Base-by-base conservation (phyloP, 495 filamentous ascomycete species). In the Penicillium tannophilum region DNA sequence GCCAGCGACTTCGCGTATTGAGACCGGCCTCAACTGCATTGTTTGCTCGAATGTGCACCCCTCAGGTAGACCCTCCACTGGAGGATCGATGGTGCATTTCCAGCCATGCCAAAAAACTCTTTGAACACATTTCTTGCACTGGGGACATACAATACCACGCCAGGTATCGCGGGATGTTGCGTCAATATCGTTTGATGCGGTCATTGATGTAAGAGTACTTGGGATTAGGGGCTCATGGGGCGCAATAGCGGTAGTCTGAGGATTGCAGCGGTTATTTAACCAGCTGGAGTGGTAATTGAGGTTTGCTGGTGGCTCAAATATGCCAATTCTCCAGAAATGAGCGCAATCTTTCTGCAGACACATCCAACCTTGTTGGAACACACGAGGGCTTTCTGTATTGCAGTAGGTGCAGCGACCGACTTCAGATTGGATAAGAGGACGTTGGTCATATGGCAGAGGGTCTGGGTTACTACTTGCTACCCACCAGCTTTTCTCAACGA, bases 91-190 rank as follows among this genome's bases (percentile, higher is more conserved):
- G 8, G 56, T 43, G 56, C 91, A 96, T 14, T 71, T 69, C 89
- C 88, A 92, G 0, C 77, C 76, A 19, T 70, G 62, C 89, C 89
- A 96, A 41, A 78, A 66, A 14, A 77, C 68, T 9, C 90, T 79
- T 3, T 83, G 76, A 36, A 79, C 85, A 64, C 90, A 91, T 33
- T 84, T 79, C 0, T 75, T 70, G 62, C 92, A 96, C n/a, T 69
- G 55, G 0, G 85, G 86, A 60, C 92, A 96, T 1, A 90, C 86
- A 52, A 94, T 85, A 0, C 90, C 92, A 55, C 77, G 79, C 81
- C 81, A 85, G 14, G 72, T 69, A 20, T 73, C 67, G 3, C 73
- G 68, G 3, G 4, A 11, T 23, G 69, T 69, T 4, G 67, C 65
- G 51, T 65, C 65, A 33, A 72, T 51, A 12, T 75, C 71, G 3